Base-by-base conservation (phyloP, 176 grass and related monocot genomes). In the Oryza officinalis region DNA sequence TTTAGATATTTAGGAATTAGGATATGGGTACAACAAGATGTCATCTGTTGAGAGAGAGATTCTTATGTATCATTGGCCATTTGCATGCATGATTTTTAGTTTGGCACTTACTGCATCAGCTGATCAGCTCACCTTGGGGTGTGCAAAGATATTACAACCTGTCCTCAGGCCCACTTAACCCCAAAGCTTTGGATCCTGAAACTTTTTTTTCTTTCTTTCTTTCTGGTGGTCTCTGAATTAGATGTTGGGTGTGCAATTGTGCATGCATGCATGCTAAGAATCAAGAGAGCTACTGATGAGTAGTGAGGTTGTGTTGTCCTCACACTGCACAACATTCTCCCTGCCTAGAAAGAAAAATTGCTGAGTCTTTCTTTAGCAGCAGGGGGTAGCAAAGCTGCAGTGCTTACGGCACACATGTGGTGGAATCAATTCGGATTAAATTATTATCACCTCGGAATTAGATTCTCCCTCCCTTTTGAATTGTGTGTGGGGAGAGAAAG, bases 351-450 rank as follows among this genome's bases (percentile, higher is more conserved):
- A 20, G 23, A 81, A 82, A 82, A 37, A 27, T 49, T 27, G 68
- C n/a, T 74, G 74, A 52, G 83, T 92, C 86, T 88, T 92, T 92
- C 30, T 88, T 91, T 91, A 88, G 49, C 75, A 66, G 8, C 60
- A 67, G 66, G 33, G 6, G 2, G n/a, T 25, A 61, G 10, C 22
- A 65, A 75, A 64, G 46, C 18, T 43, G 60, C 30, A 35, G 2
- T 25, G 57, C 18, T 83, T 68, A 76, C 69, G 57, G 8, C 72
- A 72, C 75, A 69, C 38, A 57, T 57, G 52, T 57, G 74, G 67
- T 22, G 63, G 69, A 75, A 83, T 86, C 68, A 32, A 9, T 45
- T 65, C n/a, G 23, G 69, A 74, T 80, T 75, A 83, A 45, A 81
- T 78, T 69, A 90, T 65, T 41, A 57, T n/a, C 52, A 44, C 41